Evolutionary conservation across 225 moss, liverwort and hornwort species (phyloP).

Genomic region (Thuidium tamariscinum): DNA sequence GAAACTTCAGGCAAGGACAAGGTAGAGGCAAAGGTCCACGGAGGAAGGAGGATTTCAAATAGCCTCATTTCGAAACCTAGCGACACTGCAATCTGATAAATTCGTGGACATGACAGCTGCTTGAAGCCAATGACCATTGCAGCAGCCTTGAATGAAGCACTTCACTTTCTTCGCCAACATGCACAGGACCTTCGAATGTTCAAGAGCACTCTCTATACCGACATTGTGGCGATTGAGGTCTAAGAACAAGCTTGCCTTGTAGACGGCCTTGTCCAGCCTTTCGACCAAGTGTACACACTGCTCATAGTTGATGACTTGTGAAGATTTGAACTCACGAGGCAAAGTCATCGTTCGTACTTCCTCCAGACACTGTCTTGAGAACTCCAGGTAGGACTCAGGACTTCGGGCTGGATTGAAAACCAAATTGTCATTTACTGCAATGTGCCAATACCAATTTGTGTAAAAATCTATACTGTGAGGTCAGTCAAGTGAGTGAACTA

Average conservation of each 20-base stretch:
- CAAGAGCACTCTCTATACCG: background rate
- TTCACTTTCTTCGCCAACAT: background rate
- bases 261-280: background rate
- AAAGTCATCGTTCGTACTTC: background rate
- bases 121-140: background rate
- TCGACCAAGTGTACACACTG: background rate
- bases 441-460: background rate
- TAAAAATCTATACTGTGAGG: rapidly evolving
- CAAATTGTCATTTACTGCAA: rapidly evolving
- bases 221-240: background rate
- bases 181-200: background rate
- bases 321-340: background rate
- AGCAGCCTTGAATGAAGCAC: background rate
- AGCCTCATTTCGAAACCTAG: background rate
- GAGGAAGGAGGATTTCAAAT: background rate
- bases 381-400: background rate
- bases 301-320: background rate
- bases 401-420: background rate
- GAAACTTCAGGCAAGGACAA: no score
- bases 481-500: background rate
- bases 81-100: background rate
- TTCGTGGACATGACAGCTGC: background rate
- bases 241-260: background rate
- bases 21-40: rapidly evolving
- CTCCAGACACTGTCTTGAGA: background rate